phyloP scores from a whole-genome alignment of 768 basidiomycete species.

The Collybia mongolica region DNA sequence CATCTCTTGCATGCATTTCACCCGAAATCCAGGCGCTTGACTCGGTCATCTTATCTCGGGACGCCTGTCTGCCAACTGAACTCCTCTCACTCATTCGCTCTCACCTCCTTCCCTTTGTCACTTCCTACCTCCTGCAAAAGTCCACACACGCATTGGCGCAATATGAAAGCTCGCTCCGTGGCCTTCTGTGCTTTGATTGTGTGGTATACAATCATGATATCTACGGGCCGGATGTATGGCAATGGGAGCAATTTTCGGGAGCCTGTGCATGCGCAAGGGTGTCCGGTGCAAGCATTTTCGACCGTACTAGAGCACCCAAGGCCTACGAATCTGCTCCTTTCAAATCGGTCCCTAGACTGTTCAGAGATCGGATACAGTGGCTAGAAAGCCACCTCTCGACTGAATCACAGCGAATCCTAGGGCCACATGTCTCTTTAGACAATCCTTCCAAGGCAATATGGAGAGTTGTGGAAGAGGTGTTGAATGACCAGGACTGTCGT shows the following conservation, averaged over 20 bases:
- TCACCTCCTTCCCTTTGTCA: slow-evolving; percentile 42
- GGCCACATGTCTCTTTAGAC: not conserved
- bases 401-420: slow-evolving; percentile 22
- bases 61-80: slow-evolving; percentile 43
- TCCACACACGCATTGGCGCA: slow-evolving; percentile 40
- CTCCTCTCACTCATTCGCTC: slow-evolving; percentile 51
- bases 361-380: slow-evolving; percentile 42
- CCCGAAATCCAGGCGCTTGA: slow-evolving; percentile 44
- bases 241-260: slow-evolving; percentile 52
- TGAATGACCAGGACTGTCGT: slow-evolving; percentile 44
- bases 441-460: slow-evolving; percentile 34
- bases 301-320: slow-evolving; percentile 4
- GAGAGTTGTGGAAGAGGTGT: slow-evolving; percentile 37
- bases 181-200: slow-evolving; percentile 48
- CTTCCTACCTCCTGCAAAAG: slow-evolving; percentile 36
- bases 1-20: slow-evolving; percentile 49
- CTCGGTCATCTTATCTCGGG: slow-evolving; percentile 25
- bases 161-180: slow-evolving; percentile 39
- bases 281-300: not conserved
- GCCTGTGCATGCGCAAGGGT: slow-evolving; percentile 43
- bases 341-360: slow-evolving; percentile 21
- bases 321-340: slow-evolving; percentile 4
- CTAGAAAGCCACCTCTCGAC: slow-evolving; percentile 46
- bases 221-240: slow-evolving; percentile 49
- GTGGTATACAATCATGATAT: slow-evolving; percentile 51